Evolutionary conservation across 108 stramenopile genomes (phyloP).

Genomic region (Halocafeteria seosinensis): DNA sequence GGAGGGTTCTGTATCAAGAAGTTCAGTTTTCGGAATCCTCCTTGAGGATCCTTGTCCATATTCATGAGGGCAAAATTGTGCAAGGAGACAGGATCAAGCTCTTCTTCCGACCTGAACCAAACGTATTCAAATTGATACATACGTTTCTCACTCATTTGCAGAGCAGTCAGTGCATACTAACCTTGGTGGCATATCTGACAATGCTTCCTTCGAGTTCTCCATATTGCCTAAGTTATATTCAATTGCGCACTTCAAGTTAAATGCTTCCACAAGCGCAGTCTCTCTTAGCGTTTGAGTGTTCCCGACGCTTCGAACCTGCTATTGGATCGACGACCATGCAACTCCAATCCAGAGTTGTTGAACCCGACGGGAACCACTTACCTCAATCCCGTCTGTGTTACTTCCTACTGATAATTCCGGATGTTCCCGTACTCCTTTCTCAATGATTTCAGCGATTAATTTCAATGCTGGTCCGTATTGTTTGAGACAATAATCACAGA

Average conservation of each 20-base stretch:
- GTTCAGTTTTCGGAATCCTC: conserved; percentile 52
- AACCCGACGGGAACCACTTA: too few species aligned
- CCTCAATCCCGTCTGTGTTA: conserved; percentile 40
- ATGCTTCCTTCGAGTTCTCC: conserved; percentile 44
- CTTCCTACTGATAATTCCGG: conserved; percentile 45
- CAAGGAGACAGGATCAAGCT: conserved; percentile 58
- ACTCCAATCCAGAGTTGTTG: too few species aligned
- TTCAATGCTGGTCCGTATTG: conserved; percentile 44
- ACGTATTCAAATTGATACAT: background rate
- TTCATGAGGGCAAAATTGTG: conserved; percentile 60
- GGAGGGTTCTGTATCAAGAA: conserved; percentile 49
- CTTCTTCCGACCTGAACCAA: conserved; percentile 33
- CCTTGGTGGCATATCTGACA: conserved; percentile 55
- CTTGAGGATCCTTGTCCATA: conserved; percentile 42
- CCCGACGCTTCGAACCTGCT: conserved; percentile 34
- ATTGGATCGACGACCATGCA: too few species aligned
- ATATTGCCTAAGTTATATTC: conserved; percentile 35
- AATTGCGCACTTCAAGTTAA: conserved; percentile 66
- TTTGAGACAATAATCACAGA: conserved; percentile 51
- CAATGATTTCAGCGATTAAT: conserved; percentile 46
- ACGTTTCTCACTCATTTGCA: background rate
- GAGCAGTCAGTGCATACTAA: background rate
- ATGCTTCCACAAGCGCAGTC: conserved; percentile 50
- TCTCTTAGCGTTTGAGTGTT: conserved; percentile 30
- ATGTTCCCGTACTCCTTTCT: conserved; percentile 42